A percentile compares a stretch with the other conserved stretches of the same genome.
These are phyloP conservation scores for Euphorbia corollata DNA, from an alignment of 441 rosid species.

Conservation along the genomic window DNA sequence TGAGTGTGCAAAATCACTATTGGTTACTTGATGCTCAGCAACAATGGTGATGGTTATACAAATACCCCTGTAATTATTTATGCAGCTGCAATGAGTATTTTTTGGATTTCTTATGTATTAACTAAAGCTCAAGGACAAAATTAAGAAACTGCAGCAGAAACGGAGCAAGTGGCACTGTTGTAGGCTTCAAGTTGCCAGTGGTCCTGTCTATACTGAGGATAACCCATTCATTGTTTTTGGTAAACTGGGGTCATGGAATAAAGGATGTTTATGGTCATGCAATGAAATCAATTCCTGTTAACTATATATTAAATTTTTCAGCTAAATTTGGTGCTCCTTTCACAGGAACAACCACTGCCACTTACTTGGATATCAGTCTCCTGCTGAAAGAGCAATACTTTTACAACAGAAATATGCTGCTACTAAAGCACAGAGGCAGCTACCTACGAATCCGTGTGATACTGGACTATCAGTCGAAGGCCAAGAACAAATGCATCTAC, in stretches of 20 bases:
- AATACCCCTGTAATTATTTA: too few species aligned
- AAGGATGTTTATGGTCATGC: not conserved
- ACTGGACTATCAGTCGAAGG: constrained; percentile 18
- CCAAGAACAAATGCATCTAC: constrained; percentile 27
- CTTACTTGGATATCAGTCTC: constrained; percentile 40
- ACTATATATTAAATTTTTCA: not conserved
- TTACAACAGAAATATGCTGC: constrained; percentile 22
- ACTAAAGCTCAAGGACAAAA: constrained; percentile 1
- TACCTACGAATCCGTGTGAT: constrained; percentile 16
- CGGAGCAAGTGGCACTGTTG: not conserved
- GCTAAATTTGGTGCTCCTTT: not conserved
- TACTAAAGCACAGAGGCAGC: constrained; percentile 31
- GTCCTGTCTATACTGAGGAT: not conserved
- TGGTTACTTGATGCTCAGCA: too few species aligned
- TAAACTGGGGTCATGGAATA: constrained; percentile 2
- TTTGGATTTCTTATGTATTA: not conserved
- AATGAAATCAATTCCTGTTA: not conserved
- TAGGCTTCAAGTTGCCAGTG: not conserved
- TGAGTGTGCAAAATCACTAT: too few species aligned
- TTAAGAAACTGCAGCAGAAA: not conserved
- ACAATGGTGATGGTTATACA: too few species aligned
- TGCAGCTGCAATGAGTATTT: too few species aligned
- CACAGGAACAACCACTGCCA: constrained; percentile 57
- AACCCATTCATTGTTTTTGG: not conserved
- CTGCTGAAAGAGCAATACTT: constrained; percentile 17